phyloP scores from a whole-genome alignment of 2,329 filamentous ascomycete species.

The Talaromyces sp. region DNA sequence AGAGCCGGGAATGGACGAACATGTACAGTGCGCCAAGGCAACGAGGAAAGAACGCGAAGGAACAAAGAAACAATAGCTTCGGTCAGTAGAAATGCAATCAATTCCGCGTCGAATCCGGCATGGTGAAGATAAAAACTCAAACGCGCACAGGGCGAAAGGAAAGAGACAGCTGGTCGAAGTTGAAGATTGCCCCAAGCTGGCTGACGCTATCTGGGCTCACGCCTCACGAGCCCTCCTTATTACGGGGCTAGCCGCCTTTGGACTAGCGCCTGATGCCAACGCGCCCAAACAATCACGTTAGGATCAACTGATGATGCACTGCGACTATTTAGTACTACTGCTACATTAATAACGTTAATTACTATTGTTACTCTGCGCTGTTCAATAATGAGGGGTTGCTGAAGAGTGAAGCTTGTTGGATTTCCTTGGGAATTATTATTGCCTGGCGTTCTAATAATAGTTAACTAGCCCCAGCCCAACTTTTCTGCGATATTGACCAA shows the following conservation, averaged over 20 bases:
- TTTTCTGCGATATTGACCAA: background rate
- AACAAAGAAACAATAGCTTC: background rate
- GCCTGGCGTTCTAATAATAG: background rate
- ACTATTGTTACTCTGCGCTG: background rate
- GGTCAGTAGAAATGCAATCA: background rate
- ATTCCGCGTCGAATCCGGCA: background rate
- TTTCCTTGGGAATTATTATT: background rate
- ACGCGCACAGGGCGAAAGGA: background rate
- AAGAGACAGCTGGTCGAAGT: background rate
- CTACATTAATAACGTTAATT: background rate
- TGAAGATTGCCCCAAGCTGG: conserved; percentile 3
- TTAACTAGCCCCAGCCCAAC: too few species aligned
- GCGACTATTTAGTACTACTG: background rate
- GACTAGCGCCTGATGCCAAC: background rate
- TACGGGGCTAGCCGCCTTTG: background rate
- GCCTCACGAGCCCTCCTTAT: background rate
- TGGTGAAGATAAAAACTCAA: background rate
- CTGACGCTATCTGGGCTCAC: conserved; percentile 10
- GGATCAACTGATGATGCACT: background rate
- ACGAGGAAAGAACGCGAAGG: conserved; percentile 1
- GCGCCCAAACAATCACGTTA: background rate
- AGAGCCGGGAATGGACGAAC: conserved; percentile 9
- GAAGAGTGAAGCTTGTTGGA: background rate
- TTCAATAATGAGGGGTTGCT: background rate
- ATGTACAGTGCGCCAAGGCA: conserved; percentile 13